Conservation (phyloP, 768 basidiomycete genomes). For the Boletus huronensis region DNA sequence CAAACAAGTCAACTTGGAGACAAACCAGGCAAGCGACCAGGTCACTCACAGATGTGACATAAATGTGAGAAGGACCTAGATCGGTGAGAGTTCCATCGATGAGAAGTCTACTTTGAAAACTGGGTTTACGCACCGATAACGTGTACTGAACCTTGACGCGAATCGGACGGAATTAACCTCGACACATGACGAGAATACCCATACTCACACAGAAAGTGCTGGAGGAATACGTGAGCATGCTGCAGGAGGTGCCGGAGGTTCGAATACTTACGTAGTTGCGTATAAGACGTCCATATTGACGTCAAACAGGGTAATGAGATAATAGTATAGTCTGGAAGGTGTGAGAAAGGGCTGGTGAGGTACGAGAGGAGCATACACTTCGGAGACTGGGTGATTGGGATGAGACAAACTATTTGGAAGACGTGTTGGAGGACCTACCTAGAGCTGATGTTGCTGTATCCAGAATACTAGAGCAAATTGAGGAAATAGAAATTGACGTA, state of each 20-base stretch:
- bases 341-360: conserved; percentile 5
- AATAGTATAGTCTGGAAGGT: conserved; percentile 27
- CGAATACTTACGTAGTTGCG: conserved; percentile 24
- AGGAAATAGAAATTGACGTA: neutral
- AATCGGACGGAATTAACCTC: neutral
- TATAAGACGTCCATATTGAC: conserved; percentile 22
- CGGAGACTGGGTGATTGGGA: conserved; percentile 15
- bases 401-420: conserved; percentile 4
- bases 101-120: neutral
- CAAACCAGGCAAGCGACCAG: neutral
- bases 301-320: conserved; percentile 25
- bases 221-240: conserved; percentile 1
- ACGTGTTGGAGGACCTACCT: conserved; percentile 12
- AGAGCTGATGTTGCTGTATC: conserved; percentile 28
- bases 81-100: neutral
- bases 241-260: too few species aligned
- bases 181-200: neutral
- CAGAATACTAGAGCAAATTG: conserved; percentile 9
- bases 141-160: conserved; percentile 22
- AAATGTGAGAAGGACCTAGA: conserved; percentile 25
- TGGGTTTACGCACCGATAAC: conserved; percentile 18
- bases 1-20: neutral
- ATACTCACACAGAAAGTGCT: conserved; percentile 32
- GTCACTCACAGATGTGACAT: conserved; percentile 26
- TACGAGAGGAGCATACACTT: conserved; percentile 20